Evolutionary conservation across 2,329 filamentous ascomycete genomes (phyloP).

Genomic region (Arachnomyces sp.): DNA sequence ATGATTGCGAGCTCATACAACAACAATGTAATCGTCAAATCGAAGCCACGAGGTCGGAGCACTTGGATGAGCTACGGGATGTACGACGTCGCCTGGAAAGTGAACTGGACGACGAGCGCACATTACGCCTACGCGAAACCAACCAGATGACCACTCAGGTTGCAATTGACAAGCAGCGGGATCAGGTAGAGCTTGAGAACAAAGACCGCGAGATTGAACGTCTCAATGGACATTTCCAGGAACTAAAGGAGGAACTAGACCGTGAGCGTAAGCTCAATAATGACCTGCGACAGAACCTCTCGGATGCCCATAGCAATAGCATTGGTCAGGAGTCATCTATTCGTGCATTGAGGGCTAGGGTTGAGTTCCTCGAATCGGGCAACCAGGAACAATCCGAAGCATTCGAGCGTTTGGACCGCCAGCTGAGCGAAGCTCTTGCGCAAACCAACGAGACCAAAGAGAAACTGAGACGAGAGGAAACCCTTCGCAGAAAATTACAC

Average conservation of each 20-base stretch:
- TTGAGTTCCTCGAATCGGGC: slow-evolving; percentile 83
- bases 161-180: slow-evolving; percentile 38
- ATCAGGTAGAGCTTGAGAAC: slow-evolving; percentile 39
- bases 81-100: slow-evolving; percentile 54
- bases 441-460: slow-evolving; percentile 62
- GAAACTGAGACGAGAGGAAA: slow-evolving; percentile 86
- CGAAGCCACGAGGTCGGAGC: slow-evolving; percentile 50
- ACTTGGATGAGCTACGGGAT: slow-evolving; percentile 60
- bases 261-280: slow-evolving; percentile 56
- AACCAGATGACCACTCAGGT: slow-evolving; percentile 53
- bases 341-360: slow-evolving; percentile 67
- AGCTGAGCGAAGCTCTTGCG: slow-evolving; percentile 67
- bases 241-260: slow-evolving; percentile 41
- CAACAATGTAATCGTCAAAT: slow-evolving; percentile 44
- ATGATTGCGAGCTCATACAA: slow-evolving; percentile 34
- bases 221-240: slow-evolving; percentile 32
- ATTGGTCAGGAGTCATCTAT: slow-evolving; percentile 65
- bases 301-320: slow-evolving; percentile 53
- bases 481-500: slow-evolving; percentile 79
- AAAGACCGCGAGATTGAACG: slow-evolving; percentile 48
- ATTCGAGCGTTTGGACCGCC: slow-evolving; percentile 71
- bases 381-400: slow-evolving; percentile 81
- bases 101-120: slow-evolving; percentile 60
- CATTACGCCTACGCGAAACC: slow-evolving; percentile 52
- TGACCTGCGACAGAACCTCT: slow-evolving; percentile 50